Evolutionary conservation across 352 stramenopile species (phyloP).

Genomic region (Phytophthora hybrid): DNA sequence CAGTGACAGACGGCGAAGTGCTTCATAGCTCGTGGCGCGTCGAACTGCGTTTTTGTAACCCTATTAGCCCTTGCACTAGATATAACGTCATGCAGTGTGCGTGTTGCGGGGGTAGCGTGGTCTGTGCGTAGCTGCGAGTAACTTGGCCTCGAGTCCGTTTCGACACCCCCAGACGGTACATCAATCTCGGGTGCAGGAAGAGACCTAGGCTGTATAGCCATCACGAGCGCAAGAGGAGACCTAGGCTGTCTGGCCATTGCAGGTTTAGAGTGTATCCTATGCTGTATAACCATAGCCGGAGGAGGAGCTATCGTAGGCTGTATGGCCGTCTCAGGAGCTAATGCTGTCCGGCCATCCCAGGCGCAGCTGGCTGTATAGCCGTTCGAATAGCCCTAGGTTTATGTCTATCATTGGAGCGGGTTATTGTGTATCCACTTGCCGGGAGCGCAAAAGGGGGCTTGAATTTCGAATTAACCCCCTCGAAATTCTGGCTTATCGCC

Average conservation of each 20-base stretch:
- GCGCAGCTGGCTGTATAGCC: neutral
- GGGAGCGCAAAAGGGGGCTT: neutral
- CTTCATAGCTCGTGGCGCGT: slow-evolving; percentile 2
- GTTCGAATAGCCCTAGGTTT: neutral
- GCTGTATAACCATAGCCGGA: neutral
- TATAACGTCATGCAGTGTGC: slow-evolving; percentile 5
- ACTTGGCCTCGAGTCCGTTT: slow-evolving; percentile 1
- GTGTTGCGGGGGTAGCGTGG: neutral
- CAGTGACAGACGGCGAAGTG: neutral
- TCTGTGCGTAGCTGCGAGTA: neutral
- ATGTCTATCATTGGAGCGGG: neutral
- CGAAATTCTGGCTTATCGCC: neutral
- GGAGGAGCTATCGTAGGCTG: too few relatives aligned
- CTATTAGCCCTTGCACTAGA: slow-evolving; percentile 8
- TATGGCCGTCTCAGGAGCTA: neutral
- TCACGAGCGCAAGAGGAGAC: neutral
- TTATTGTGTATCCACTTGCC: neutral
- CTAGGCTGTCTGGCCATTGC: neutral
- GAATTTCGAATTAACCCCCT: neutral
- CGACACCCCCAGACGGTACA: slow-evolving; percentile 1
- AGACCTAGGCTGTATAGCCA: slow-evolving; percentile 10
- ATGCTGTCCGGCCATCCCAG: too few relatives aligned
- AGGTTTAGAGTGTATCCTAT: neutral
- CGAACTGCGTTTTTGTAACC: slow-evolving; percentile 13
- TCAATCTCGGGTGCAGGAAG: neutral